Base-by-base conservation (phyloP, 306 rosid genomes). In the Elaeagnus macrophylla region DNA sequence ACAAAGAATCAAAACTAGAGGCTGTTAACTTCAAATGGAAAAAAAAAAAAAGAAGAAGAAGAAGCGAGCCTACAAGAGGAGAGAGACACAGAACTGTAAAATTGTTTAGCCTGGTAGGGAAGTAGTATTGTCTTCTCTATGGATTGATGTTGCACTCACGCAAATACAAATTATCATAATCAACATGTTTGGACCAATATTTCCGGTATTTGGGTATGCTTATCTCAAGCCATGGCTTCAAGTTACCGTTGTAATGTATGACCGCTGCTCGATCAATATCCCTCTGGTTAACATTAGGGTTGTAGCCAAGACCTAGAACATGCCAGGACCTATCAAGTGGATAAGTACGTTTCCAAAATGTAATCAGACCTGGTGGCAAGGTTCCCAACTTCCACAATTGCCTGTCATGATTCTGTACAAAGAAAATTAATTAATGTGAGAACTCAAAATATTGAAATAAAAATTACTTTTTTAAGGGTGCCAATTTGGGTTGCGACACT, bases 151-250 rank as follows among this genome's bases (percentile, higher is more conserved):
- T 89, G 85, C 97, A 89, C 61, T 89, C 85, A 70, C 94, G 73
- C 80, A 89, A 51, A 79, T 79, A 89, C 53, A 39, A 41, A 14
- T 83, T 82, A 46, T 81, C 67, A n/a, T 79, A 83, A 72, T 85
- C 82, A 41, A 85, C 83, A 63, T 78, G 61, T 52, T 78, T 85
- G 12, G 80, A 44, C 97, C 97, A 89, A 61, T 81, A 77, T 70
- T 60, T 49, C 37, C 94, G 75, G 56, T 81, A 89, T 77, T 80
- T 85, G 61, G 97, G 83, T 58, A 89, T 81, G 73, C 94, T 86
- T 64, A 85, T 85, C 83, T 89, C 97, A 48, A 89, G 86, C 97
- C 97, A 89, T 6, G 97, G 97, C 72, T 89, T 89, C 95, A 89
- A 38, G 89, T 89, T 89, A 39, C 97, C 97, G 9, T 89, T 89